Base-by-base conservation (phyloP, 805 yeast species). In the Yamadazyma phyllophila region DNA sequence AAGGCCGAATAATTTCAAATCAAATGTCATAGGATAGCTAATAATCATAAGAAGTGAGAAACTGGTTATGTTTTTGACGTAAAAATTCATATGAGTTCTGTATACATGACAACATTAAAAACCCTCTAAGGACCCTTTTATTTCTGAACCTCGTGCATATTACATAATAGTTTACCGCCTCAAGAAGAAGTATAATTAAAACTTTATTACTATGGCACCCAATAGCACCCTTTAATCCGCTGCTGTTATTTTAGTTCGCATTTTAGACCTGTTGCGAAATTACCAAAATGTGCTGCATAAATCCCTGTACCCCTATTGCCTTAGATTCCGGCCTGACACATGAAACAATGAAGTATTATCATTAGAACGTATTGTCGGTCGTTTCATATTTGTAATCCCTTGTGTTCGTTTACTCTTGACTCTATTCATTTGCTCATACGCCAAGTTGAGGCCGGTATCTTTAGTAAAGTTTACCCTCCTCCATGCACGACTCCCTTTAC, bases 1-100 rank as follows among this genome's bases (percentile, higher is more conserved):
- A 51, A 27, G 15, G 45, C 35, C 16, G 43, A 37, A 9, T 26
- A 24, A n/a, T n/a, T n/a, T n/a, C n/a, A n/a, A n/a, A 36, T 39
- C 14, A 29, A 11, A 29, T 10, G 31, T 29, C 13, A 11, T 29
- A 29, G 24, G 24, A 20, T 20, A 20, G 24, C 6, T 20, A 29
- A 29, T 11, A 29, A 29, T 29, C 31, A 29, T 29, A 29, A 29
- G 31, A 11, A 29, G 4, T n/a, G 31, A n/a, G 11, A 20, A 20
- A 20, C 24, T 20, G n/a, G n/a, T n/a, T n/a, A n/a, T 20, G 24
- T 20, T 20, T 20, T 20, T 20, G 24, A 20, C 24, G 6, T 20
- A 20, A 20, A 20, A 20, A 20, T 20, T 20, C 24, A 20, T 20
- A 20, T 20, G 24, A 20, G 24, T 20, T 20, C 24, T 20, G 24